A percentile compares a stretch with the other conserved stretches of the same genome.
These are phyloP conservation scores for Bisporella sp. DNA, from an alignment of 2,329 filamentous ascomycete genomes.

Conservation along the genomic window DNA sequence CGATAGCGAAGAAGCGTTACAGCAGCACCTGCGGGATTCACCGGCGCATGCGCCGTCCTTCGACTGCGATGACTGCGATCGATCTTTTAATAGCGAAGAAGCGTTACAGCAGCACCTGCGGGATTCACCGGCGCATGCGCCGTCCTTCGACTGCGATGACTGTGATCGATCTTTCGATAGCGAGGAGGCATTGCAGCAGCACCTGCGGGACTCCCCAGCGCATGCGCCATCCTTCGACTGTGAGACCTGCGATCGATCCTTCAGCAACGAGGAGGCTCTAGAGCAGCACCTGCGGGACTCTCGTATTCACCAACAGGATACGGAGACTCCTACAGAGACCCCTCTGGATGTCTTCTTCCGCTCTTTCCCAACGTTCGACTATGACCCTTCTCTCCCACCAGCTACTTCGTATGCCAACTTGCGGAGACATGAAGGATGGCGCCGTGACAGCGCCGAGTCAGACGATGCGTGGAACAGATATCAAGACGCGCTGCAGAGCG, in stretches of 20 bases:
- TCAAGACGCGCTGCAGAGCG: slow-evolving; percentile 17
- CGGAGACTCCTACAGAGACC: too few species aligned
- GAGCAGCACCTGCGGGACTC: slow-evolving; percentile 18
- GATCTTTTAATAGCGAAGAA: slow-evolving; percentile 14
- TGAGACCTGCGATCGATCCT: slow-evolving; percentile 15
- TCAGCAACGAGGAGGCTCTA: slow-evolving; percentile 15
- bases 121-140: slow-evolving; percentile 8
- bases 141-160: slow-evolving; percentile 11
- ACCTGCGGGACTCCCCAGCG: slow-evolving; percentile 9
- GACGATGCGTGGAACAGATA: slow-evolving; percentile 16
- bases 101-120: slow-evolving; percentile 10
- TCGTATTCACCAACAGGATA: slow-evolving; percentile 13
- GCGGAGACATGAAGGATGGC: slow-evolving; percentile 16
- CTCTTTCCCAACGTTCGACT: slow-evolving; percentile 21
- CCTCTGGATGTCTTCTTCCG: slow-evolving; percentile 19
- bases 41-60: slow-evolving; percentile 12
- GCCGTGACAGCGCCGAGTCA: slow-evolving; percentile 9
- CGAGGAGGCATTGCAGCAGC: slow-evolving; percentile 7
- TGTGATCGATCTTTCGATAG: slow-evolving; percentile 5
- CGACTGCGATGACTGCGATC: slow-evolving; percentile 13
- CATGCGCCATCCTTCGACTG: slow-evolving; percentile 13
- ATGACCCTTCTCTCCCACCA: slow-evolving; percentile 22
- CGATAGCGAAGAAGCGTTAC: slow-evolving; percentile 13
- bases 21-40: slow-evolving; percentile 16
- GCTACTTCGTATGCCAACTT: slow-evolving; percentile 24